These are phyloP conservation scores for Pharnaceum exiguum DNA, from an alignment of 148 eudicot genomes.

Conservation along the genomic window DNA sequence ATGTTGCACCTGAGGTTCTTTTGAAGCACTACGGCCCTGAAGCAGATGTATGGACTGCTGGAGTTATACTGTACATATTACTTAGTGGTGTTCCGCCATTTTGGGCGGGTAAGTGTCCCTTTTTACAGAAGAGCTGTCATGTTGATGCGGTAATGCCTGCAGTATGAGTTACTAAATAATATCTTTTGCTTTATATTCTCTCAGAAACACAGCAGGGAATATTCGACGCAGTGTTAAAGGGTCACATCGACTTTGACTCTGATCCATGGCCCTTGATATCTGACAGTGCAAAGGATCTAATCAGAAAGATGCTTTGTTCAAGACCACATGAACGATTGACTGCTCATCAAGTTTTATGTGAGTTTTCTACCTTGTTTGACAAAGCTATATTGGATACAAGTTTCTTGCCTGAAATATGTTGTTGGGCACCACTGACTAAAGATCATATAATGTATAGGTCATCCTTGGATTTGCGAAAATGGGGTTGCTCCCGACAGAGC, in stretches of 20 bases:
- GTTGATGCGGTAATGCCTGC: neutral
- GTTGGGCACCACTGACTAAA: neutral
- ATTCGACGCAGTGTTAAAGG: slow-evolving; percentile 92
- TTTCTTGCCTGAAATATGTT: neutral
- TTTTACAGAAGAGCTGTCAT: neutral
- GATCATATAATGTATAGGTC: slow-evolving; percentile 40
- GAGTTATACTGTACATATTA: slow-evolving; percentile 89
- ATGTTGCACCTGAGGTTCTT: slow-evolving; percentile 98
- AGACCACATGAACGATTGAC: slow-evolving; percentile 65
- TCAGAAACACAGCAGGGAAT: slow-evolving; percentile 98
- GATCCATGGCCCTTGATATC: slow-evolving; percentile 97
- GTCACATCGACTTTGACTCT: slow-evolving; percentile 85
- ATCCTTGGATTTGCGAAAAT: slow-evolving; percentile 98
- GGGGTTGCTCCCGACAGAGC: slow-evolving; percentile 98
- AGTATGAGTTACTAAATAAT: neutral
- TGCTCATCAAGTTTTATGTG: slow-evolving; percentile 95
- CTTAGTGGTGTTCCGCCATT: slow-evolving; percentile 98
- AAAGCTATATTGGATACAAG: neutral
- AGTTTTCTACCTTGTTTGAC: slow-evolving; percentile 20
- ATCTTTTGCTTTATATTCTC: slow-evolving; percentile 8
- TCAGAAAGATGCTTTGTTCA: slow-evolving; percentile 77
- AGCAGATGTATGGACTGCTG: slow-evolving; percentile 99
- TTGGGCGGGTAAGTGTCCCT: slow-evolving; percentile 77
- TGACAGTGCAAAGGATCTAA: slow-evolving; percentile 90
- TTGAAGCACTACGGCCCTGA: slow-evolving; percentile 91